Base-by-base conservation (phyloP, 495 filamentous ascomycete genomes). In the Talaromyces trachyspermus region DNA sequence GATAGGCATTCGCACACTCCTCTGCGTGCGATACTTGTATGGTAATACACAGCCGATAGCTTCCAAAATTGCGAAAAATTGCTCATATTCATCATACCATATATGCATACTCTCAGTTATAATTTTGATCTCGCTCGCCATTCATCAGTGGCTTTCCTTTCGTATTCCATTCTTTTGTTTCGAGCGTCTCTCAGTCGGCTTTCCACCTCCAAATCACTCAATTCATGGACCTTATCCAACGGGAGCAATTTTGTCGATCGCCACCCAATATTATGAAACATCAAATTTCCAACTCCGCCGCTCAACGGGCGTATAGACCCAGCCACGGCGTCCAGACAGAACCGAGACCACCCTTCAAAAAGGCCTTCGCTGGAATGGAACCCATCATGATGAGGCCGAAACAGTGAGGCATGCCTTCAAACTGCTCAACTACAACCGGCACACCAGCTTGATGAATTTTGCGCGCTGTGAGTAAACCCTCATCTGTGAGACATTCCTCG, bases 401-500 rank as follows among this genome's bases (percentile, higher is more conserved):
- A 49, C 84, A 86, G 58, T 97, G 91, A 36, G 90, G 89, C 88
- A 95, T 94, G 1, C 81, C 84, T 61, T 91, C 86, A 54, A 80
- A 95, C 62, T 88, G 75, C 55, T 89, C 80, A 30, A 80, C 84
- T 25, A 78, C 65, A 4, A 95, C 78, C 1, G 61, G 52, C 1
- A 85, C 85, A 10, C 83, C 83, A 11, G 82, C 79, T 5, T 57
- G 53, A 23, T 75, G 69, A 2, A 87, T 68, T 26, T 74, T 71
- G 6, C 73, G 64, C 10, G 84, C 85, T 5, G 86, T 47, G 29
- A 80, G 74, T 35, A 74, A 67, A 43, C 70, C 77, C 56, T 92
- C 87, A 60, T 95, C 89, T 1, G 79, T 63, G 20, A 95, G 72
- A 49, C 78, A 74, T 66, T 97, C 91, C 63, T 90, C 78, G 0